Percentiles rank a stretch among this genome's conserved stretches.
phyloP scores from a whole-genome alignment of 805 yeast genomes.

The Yarrowia osloensis region DNA sequence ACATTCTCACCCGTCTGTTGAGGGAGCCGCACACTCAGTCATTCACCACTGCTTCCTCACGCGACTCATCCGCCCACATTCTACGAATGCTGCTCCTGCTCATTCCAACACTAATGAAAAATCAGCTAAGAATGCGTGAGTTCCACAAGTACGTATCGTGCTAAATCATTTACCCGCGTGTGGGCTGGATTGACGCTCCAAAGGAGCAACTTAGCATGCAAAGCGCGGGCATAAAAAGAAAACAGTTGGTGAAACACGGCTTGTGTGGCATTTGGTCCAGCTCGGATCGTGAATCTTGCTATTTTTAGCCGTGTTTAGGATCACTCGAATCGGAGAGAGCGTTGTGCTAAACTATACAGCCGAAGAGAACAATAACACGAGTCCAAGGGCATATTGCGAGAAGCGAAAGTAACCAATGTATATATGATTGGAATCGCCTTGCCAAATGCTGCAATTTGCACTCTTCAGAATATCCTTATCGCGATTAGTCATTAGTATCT shows the following conservation, averaged over 20 bases:
- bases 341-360: constrained; percentile 3
- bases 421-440: neutral
- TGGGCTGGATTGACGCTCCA: neutral
- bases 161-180: neutral
- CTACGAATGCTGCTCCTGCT: neutral
- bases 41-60: no score
- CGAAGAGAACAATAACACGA: neutral
- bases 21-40: neutral
- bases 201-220: neutral
- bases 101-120: neutral
- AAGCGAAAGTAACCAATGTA: neutral
- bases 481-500: neutral
- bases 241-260: neutral
- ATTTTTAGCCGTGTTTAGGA: neutral
- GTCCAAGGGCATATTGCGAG: neutral
- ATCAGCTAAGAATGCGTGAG: neutral
- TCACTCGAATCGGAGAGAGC: neutral
- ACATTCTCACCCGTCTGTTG: neutral
- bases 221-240: neutral
- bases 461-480: neutral
- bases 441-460: neutral
- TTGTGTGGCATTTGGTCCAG: neutral
- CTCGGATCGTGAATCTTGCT: neutral
- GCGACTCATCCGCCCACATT: neutral
- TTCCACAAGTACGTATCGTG: neutral